phyloP scores from a whole-genome alignment of 75 land plant species.

The Selaginella moellendorffii region DNA sequence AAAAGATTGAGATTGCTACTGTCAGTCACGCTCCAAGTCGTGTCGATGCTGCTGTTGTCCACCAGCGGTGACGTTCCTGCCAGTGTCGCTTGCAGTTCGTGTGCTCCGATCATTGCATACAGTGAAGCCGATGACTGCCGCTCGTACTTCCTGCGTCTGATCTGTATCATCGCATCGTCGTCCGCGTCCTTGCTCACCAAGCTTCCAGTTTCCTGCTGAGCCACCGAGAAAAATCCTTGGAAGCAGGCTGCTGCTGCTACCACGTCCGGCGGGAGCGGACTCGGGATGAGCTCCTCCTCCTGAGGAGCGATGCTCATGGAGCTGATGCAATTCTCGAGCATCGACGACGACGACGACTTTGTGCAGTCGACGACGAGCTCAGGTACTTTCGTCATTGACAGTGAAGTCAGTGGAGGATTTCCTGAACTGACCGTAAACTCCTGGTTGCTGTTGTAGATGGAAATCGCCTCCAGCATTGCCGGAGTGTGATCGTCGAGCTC shows the following conservation, averaged over 20 bases:
- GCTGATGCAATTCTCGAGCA: not conserved
- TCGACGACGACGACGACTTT: not conserved
- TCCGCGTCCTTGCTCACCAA: no score
- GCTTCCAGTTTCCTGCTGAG: no score
- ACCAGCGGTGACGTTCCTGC: not conserved
- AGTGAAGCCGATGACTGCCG: conserved; percentile 32
- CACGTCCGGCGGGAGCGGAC: not conserved
- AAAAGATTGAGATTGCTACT: not conserved
- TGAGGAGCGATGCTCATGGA: not conserved
- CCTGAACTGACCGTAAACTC: no score
- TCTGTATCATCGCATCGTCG: not conserved
- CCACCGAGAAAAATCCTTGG: no score
- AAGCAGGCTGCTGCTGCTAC: not conserved
- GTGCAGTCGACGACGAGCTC: not conserved
- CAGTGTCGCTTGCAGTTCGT: conserved; percentile 11
- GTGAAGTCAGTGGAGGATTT: not conserved
- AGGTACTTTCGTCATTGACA: not conserved
- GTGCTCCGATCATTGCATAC: conserved; percentile 38
- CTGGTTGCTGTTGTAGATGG: not conserved
- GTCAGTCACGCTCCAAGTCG: not conserved
- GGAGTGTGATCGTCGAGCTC: not conserved
- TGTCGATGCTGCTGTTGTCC: not conserved
- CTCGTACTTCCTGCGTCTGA: conserved; percentile 29
- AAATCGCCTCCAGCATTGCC: not conserved
- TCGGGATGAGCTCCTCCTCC: not conserved